A percentile compares a stretch with the other conserved stretches of the same genome.
These are phyloP conservation scores for Exophiala oligosperma DNA, from an alignment of 2,329 filamentous ascomycete genomes.

Conservation along the genomic window DNA sequence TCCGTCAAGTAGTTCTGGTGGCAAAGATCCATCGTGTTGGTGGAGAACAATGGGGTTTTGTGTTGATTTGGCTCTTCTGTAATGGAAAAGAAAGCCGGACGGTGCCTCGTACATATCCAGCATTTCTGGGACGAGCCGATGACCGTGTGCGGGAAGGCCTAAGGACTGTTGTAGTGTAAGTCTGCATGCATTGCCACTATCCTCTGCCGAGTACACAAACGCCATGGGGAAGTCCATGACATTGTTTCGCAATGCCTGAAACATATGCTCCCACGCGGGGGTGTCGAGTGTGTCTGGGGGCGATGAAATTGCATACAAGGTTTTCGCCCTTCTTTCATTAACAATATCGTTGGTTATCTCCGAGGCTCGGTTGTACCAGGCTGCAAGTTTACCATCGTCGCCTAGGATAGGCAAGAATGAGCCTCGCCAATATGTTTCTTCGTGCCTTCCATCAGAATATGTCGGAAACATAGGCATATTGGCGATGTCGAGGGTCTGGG, in stretches of 20 bases:
- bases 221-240: conserved; percentile 54
- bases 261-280: conserved; percentile 50
- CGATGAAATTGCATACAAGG: conserved; percentile 43
- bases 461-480: conserved; percentile 11
- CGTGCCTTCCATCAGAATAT: conserved; percentile 38
- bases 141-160: conserved; percentile 33
- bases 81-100: conserved; percentile 38
- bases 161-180: conserved; percentile 22
- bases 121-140: conserved; percentile 32
- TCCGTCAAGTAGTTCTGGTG: conserved; percentile 15
- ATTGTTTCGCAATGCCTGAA: conserved; percentile 47
- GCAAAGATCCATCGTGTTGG: conserved; percentile 13
- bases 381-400: conserved; percentile 41
- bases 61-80: conserved; percentile 15
- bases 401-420: conserved; percentile 50
- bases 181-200: conserved; percentile 31
- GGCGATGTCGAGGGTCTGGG: neutral
- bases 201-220: conserved; percentile 53
- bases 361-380: conserved; percentile 50
- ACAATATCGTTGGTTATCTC: conserved; percentile 43
- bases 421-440: conserved; percentile 53
- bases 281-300: conserved; percentile 43
- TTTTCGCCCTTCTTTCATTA: conserved; percentile 49
- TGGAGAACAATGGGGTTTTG: conserved; percentile 20
- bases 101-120: conserved; percentile 33